Conservation (phyloP, 371 early-diverging fungal species). For the Mortierella polycephala region DNA sequence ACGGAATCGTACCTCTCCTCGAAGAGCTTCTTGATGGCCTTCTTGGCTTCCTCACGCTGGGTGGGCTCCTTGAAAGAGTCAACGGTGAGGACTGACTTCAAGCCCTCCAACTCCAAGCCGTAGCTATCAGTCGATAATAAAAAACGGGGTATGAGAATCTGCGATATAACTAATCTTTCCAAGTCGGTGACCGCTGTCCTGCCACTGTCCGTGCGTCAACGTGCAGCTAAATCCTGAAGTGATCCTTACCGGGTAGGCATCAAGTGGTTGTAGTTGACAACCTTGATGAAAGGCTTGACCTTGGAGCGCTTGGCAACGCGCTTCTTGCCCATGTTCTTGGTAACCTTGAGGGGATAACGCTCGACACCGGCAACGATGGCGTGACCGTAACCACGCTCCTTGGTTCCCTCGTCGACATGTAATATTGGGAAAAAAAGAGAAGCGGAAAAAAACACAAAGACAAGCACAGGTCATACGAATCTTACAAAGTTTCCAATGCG, state of each 20-base stretch:
- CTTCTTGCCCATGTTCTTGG: conserved; percentile 94
- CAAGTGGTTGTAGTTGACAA: conserved; percentile 98
- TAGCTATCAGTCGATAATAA: conserved; percentile 60
- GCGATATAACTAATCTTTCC: neutral
- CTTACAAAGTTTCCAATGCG: conserved; percentile 53
- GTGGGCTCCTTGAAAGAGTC: conserved; percentile 95
- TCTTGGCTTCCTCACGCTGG: conserved; percentile 91
- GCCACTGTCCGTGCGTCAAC: neutral
- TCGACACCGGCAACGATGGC: conserved; percentile 98
- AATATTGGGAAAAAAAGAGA: conserved; percentile 50
- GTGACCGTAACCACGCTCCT: conserved; percentile 96
- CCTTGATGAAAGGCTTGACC: conserved; percentile 99
- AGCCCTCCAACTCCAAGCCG: conserved; percentile 85
- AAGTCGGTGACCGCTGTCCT: too few species aligned
- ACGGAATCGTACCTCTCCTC: conserved; percentile 74
- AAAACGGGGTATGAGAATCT: neutral
- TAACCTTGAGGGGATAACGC: conserved; percentile 96
- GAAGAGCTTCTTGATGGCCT: conserved; percentile 94
- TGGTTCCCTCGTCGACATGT: conserved; percentile 87
- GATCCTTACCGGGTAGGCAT: conserved; percentile 93
- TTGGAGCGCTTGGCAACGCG: conserved; percentile 93
- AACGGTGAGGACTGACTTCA: conserved; percentile 87
- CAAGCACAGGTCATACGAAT: conserved; percentile 55
- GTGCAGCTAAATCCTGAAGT: neutral
- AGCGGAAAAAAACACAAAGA: conserved; percentile 19